Percentiles rank a stretch among this genome's conserved stretches.
Evolutionary conservation across 495 filamentous ascomycete genomes (phyloP).

Genomic region (Talaromyces ruber): DNA sequence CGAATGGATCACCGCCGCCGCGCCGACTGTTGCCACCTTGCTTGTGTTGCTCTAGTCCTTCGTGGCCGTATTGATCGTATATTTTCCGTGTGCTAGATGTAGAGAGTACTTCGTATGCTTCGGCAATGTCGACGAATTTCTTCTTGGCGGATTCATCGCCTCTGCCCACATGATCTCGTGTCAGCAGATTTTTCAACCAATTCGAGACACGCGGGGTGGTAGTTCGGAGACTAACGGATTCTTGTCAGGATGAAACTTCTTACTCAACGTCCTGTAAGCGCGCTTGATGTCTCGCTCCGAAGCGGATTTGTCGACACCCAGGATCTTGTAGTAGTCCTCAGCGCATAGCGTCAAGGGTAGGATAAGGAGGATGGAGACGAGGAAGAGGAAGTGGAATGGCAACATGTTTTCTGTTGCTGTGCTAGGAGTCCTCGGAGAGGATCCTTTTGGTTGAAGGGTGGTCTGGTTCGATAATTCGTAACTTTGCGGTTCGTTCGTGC

Average conservation of each 20-base stretch:
- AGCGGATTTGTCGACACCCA: slow-evolving; percentile 73
- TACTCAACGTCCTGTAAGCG: slow-evolving; percentile 88
- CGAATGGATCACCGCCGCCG: slow-evolving; percentile 78
- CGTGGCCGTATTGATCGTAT: slow-evolving; percentile 94
- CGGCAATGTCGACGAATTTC: slow-evolving; percentile 91
- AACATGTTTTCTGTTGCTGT: slow-evolving; percentile 15
- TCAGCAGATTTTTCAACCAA: background rate
- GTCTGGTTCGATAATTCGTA: background rate
- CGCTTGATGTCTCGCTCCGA: slow-evolving; percentile 89
- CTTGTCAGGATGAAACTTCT: slow-evolving; percentile 97
- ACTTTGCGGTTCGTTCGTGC: background rate
- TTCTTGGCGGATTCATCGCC: slow-evolving; percentile 71
- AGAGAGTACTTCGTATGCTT: slow-evolving; percentile 91
- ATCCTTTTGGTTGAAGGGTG: background rate
- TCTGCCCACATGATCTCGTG: slow-evolving; percentile 29
- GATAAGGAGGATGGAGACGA: slow-evolving; percentile 27
- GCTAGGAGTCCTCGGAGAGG: background rate
- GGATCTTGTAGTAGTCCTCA: slow-evolving; percentile 91
- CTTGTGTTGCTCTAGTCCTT: slow-evolving; percentile 72
- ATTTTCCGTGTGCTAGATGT: slow-evolving; percentile 74
- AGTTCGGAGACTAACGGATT: slow-evolving; percentile 64
- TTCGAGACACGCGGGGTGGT: slow-evolving; percentile 2
- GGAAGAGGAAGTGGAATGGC: slow-evolving; percentile 12
- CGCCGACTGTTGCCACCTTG: slow-evolving; percentile 59
- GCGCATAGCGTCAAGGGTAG: slow-evolving; percentile 47